These are phyloP conservation scores for Gigaspora rosea DNA, from an alignment of 192 early-diverging fungal species.

Conservation along the genomic window DNA sequence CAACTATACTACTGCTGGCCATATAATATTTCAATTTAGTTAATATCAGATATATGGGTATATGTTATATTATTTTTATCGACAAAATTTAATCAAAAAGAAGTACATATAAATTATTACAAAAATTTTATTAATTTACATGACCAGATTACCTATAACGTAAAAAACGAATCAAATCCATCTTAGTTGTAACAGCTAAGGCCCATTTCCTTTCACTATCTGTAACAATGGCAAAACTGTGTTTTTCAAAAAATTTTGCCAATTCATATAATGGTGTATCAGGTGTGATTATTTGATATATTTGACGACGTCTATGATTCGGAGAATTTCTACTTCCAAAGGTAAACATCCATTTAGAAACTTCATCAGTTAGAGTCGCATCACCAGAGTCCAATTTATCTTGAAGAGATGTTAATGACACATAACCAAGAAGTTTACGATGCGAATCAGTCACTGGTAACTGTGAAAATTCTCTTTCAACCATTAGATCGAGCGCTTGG, in stretches of 20 bases:
- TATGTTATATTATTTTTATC: no score
- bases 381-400: slow-evolving; percentile 54
- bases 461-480: slow-evolving; percentile 85
- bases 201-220: slow-evolving; percentile 79
- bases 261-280: slow-evolving; percentile 77
- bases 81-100: no score
- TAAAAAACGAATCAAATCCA: slow-evolving; percentile 71
- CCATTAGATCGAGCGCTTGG: slow-evolving; percentile 74
- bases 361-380: slow-evolving; percentile 49
- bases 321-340: slow-evolving; percentile 47
- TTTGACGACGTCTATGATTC: slow-evolving; percentile 23
- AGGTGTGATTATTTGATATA: slow-evolving; percentile 80
- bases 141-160: slow-evolving; percentile 49
- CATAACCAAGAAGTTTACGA: slow-evolving; percentile 73
- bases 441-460: slow-evolving; percentile 70
- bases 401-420: slow-evolving; percentile 68
- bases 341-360: slow-evolving; percentile 67
- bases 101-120: no score
- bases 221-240: slow-evolving; percentile 82
- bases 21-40: no score
- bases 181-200: slow-evolving; percentile 77
- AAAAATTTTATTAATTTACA: no score
- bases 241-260: slow-evolving; percentile 79
- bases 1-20: no score
- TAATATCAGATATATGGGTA: no score